Conservation (phyloP, 2,329 filamentous ascomycete species). For the Colletotrichum lindemuthianum region DNA sequence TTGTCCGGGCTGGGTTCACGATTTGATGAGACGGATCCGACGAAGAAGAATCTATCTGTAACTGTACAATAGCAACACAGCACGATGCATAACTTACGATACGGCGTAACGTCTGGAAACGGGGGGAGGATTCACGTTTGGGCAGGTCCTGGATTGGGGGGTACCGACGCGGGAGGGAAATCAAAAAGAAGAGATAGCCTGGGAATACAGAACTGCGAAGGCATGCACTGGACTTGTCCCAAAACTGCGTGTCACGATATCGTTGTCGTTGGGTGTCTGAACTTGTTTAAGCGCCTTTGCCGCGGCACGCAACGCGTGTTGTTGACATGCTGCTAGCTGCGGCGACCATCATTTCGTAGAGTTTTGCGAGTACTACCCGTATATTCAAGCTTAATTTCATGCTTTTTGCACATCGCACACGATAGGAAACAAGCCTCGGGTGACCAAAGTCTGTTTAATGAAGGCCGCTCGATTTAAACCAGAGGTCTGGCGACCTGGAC, state of each 20-base stretch:
- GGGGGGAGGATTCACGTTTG: neutral
- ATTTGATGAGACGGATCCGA: conserved; percentile 17
- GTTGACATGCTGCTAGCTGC: too few species aligned
- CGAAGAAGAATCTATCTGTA: conserved; percentile 18
- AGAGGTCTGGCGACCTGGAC: too few species aligned
- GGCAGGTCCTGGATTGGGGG: neutral
- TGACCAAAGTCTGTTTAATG: too few species aligned
- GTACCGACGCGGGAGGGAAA: conserved; percentile 3
- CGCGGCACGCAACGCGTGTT: too few species aligned
- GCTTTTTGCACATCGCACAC: too few species aligned
- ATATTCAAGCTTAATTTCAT: too few species aligned
- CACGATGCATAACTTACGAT: conserved; percentile 25
- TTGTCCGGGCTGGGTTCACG: conserved; percentile 30
- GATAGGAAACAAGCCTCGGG: too few species aligned
- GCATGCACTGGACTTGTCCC: neutral
- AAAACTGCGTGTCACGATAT: neutral
- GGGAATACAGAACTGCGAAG: conserved; percentile 15
- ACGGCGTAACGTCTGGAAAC: conserved; percentile 17
- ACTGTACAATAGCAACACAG: conserved; percentile 34
- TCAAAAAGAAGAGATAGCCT: neutral
- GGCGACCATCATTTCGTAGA: too few species aligned
- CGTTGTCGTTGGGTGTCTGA: too few species aligned
- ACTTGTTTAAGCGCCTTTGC: too few species aligned
- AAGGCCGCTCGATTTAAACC: too few species aligned
- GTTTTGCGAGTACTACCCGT: too few species aligned